Evolutionary conservation across 2,329 filamentous ascomycete genomes (phyloP), one percentile per base, ranked within the genome.

Genomic region (Furcasterigmium sp.): DNA sequence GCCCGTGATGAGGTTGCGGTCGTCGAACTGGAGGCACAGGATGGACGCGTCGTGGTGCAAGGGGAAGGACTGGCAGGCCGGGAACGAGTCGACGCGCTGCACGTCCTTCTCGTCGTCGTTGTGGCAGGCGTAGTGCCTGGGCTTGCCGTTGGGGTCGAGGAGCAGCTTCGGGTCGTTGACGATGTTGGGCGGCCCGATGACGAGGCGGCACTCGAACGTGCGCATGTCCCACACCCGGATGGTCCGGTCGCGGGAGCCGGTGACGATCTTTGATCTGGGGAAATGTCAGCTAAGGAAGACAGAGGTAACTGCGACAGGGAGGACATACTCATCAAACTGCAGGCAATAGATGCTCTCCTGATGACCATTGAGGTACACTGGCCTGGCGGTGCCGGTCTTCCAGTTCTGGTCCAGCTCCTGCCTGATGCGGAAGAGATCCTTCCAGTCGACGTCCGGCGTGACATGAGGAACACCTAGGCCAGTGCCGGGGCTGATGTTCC

Each of bases 301-400:
- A 7, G 6, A 23, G 28, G n/a, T n/a, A 38, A 21, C 15, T 3
- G 23, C 3, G 15, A 2, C 8, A 25, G 11, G 15, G 17, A 23
- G 6, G 17, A 71, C 84, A 55, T 76, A 90, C 84, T 97, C 91
- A 62, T 98, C 93, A 61, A 97, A 98, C 60, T 98, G 93, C 44
- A 95, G 80, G 64, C 93, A 98, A 68, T 98, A 98, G 45, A 98
- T 94, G 52, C 90, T 96, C 62, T 98, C 93, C 20, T 84, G 83
- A 61, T 98, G 93, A 3, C 93, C 93, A 55, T 93, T 89, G 18
- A 98, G 76, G 62, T 96, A 97, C 44, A 95, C 82, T 1, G 89
- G 84, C 37, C 81, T 84, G 8, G 90, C 87, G 51, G 84, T 82
- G 44, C 87, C 85, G 40, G 82, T 71, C 54, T 80, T 83, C 93